Evolutionary conservation across 257 asterid species (phyloP), one percentile per base, ranked within the genome.

Genomic region (Vinca minor): DNA sequence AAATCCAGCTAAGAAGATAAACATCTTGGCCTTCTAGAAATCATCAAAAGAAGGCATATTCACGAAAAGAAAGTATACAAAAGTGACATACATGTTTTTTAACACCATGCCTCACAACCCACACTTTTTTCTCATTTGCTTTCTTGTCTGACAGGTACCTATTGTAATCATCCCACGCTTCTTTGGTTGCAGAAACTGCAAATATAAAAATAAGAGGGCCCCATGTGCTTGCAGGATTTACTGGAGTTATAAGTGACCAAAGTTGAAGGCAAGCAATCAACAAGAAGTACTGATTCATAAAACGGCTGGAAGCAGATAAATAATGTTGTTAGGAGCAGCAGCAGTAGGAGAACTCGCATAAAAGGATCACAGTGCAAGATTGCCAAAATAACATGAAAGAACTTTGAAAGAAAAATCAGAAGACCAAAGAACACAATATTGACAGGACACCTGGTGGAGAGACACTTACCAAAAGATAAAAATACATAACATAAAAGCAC

Each of bases 161-260:
- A 68, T 89, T 82, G 79, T 93, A 89, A 83, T 93, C 98, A 79
- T 93, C 98, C 97, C 98, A 93, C 26, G 96, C 98, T 85, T 93
- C 98, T 83, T 93, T 93, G 45, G 89, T 72, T 45, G 98, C 97
- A 15, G 98, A 93, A 82, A 93, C 97, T 12, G 98, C 87, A 83
- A 93, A 93, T 81, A 93, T 93, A 76, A 93, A 87, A 71, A 93
- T 85, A 73, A 93, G 96, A 66, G 98, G 98, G 62, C 98, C 97
- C 98, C 98, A 93, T 21, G 98, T 93, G 79, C 97, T 93, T 53
- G 95, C 98, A 66, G 98, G 98, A 85, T 93, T 93, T 71, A 93
- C 98, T 31, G 98, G 98, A 67, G 98, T 93, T 63, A 93, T 93
- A 69, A 93, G 96, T 53, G 98, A 83, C 98, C 98, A 93, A 44